Conservation (phyloP, 2,329 filamentous ascomycete genomes). For the Cercospora beticola region DNA sequence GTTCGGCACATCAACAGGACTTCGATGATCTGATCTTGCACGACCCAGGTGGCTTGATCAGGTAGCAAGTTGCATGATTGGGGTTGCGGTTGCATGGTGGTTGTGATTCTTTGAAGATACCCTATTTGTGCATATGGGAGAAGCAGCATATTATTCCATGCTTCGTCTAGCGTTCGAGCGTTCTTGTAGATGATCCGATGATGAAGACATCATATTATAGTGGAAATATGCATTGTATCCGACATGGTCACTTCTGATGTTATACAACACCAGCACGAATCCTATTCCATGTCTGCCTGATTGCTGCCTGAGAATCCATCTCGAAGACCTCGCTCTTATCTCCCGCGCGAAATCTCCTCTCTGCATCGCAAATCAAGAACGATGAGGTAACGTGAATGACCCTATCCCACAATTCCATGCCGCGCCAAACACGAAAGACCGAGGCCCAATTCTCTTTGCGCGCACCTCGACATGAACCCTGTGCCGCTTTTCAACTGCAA, state of each 20-base stretch:
- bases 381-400: background rate
- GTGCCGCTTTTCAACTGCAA: background rate
- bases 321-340: background rate
- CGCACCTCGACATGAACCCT: background rate
- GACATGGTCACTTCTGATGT: background rate
- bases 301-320: background rate
- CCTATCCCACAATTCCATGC: background rate
- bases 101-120: background rate
- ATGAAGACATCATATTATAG: background rate
- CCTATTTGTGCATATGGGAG: background rate
- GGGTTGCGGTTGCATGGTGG: background rate
- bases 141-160: background rate
- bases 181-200: background rate
- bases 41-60: conserved; percentile 28
- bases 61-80: background rate
- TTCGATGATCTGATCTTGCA: conserved; percentile 28
- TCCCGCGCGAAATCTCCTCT: background rate
- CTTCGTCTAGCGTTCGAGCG: background rate
- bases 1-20: background rate
- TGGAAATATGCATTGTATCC: background rate
- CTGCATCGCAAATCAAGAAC: background rate
- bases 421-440: background rate
- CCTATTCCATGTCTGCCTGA: background rate
- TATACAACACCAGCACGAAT: background rate
- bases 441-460: background rate